Percentiles rank a stretch among this genome's conserved stretches.
phyloP scores from a whole-genome alignment of 768 basidiomycete genomes.

The Mrakia blollopis region DNA sequence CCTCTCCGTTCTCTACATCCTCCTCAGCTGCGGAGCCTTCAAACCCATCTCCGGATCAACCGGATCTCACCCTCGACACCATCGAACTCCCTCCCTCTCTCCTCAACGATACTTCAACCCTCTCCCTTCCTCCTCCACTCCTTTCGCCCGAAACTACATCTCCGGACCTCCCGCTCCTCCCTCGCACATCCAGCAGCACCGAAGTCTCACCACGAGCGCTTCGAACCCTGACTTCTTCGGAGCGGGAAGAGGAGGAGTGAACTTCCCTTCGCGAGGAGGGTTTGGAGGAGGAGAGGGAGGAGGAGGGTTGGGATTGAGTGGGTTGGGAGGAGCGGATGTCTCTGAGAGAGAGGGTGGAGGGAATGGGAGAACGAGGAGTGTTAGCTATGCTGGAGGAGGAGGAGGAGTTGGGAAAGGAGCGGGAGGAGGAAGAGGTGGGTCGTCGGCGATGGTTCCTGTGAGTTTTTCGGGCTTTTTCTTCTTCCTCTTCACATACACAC shows the following conservation, averaged over 20 bases:
- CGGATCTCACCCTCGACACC: constrained; percentile 13
- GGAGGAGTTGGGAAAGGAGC: not conserved
- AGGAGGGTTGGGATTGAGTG: not conserved
- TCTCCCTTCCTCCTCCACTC: not conserved
- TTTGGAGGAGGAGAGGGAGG: not conserved
- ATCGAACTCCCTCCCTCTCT: constrained; percentile 8
- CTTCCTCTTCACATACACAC: no score
- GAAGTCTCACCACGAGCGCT: not conserved
- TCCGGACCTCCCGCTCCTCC: constrained; percentile 3
- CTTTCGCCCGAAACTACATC: not conserved
- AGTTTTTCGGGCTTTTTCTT: not conserved
- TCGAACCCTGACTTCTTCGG: constrained; percentile 15
- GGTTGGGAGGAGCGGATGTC: not conserved
- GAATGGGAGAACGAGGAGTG: not conserved
- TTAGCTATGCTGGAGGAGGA: constrained; percentile 13
- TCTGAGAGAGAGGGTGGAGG: not conserved
- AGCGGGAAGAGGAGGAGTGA: not conserved
- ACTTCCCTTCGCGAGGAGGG: not conserved
- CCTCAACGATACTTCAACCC: not conserved
- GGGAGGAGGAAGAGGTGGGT: not conserved
- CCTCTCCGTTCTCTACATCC: not conserved
- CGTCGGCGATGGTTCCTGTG: not conserved
- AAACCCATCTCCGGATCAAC: not conserved
- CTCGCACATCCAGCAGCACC: constrained; percentile 1
- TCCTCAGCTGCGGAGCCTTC: not conserved